Percentiles rank a stretch among this genome's conserved stretches.
These are phyloP conservation scores for Debaryomycetaceae sp. DNA, from an alignment of 1,139 yeast genomes.

Conservation along the genomic window DNA sequence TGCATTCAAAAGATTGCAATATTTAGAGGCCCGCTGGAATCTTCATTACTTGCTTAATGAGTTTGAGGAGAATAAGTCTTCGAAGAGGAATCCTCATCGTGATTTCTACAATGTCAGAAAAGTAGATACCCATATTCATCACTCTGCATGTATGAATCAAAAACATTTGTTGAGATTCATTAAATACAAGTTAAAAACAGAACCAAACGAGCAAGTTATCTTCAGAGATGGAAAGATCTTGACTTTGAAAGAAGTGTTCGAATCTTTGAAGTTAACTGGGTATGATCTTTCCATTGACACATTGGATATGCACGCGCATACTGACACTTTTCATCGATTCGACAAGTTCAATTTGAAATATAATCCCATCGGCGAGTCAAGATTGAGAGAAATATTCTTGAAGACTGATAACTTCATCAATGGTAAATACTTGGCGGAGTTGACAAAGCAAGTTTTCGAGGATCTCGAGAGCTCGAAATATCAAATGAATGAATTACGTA, in stretches of 20 bases:
- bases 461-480: conserved; percentile 94
- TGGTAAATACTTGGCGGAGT: conserved; percentile 88
- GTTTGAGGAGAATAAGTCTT: conserved; percentile 86
- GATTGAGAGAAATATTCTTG: conserved; percentile 90
- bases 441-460: conserved; percentile 88
- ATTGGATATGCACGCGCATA: conserved; percentile 98
- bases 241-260: conserved; percentile 81
- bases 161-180: conserved; percentile 92
- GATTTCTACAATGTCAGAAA: conserved; percentile 97
- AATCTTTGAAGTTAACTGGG: conserved; percentile 85
- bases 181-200: conserved; percentile 68
- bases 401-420: conserved; percentile 91
- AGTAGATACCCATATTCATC: conserved; percentile 98
- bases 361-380: conserved; percentile 97
- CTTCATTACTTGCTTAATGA: conserved; percentile 83
- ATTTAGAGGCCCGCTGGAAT: conserved; percentile 96
- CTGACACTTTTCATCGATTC: conserved; percentile 95
- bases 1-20: conserved; percentile 90
- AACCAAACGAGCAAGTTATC: conserved; percentile 84
- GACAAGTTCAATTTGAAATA: conserved; percentile 97
- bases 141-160: conserved; percentile 98
- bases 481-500: conserved; percentile 95
- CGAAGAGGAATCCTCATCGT: conserved; percentile 79
- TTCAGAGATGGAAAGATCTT: conserved; percentile 90
- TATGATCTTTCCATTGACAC: conserved; percentile 96